These are phyloP conservation scores for Dunaliella primolecta DNA, from an alignment of 139 green algal species.

Conservation along the genomic window DNA sequence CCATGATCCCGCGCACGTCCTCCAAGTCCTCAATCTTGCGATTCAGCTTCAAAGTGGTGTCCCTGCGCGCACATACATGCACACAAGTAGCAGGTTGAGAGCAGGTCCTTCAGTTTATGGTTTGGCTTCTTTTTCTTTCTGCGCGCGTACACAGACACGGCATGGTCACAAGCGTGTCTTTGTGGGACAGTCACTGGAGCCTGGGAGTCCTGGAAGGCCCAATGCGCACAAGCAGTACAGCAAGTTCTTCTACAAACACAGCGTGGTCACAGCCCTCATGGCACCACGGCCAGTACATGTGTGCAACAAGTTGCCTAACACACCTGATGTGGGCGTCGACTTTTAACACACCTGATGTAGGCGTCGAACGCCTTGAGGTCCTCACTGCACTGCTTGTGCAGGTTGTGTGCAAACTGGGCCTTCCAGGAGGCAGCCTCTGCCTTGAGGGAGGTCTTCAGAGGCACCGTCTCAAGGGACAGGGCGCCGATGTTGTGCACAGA, in stretches of 20 bases:
- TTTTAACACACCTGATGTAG: constrained; percentile 75
- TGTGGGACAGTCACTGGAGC: background rate
- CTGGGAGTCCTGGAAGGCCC: too few species aligned
- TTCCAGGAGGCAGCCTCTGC: constrained; percentile 87
- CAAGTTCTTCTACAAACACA: too few species aligned
- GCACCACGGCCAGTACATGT: too few species aligned
- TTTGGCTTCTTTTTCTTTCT: too few species aligned
- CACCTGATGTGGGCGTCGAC: too few species aligned
- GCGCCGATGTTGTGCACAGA: constrained; percentile 83
- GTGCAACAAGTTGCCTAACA: too few species aligned
- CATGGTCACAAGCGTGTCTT: background rate
- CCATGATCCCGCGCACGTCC: constrained; percentile 80
- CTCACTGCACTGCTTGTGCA: constrained; percentile 80
- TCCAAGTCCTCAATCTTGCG: constrained; percentile 83
- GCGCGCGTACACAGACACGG: too few species aligned
- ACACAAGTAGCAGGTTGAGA: background rate
- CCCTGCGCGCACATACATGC: constrained; percentile 39
- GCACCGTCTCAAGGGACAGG: constrained; percentile 77
- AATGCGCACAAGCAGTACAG: too few species aligned
- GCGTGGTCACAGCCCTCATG: too few species aligned
- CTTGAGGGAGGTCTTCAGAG: constrained; percentile 82
- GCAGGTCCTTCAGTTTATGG: background rate
- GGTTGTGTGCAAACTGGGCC: constrained; percentile 86
- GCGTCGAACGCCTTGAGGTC: constrained; percentile 80
- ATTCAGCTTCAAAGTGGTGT: constrained; percentile 80